Conservation (phyloP, 129 eudicot genomes). For the Artemisia tridentata region DNA sequence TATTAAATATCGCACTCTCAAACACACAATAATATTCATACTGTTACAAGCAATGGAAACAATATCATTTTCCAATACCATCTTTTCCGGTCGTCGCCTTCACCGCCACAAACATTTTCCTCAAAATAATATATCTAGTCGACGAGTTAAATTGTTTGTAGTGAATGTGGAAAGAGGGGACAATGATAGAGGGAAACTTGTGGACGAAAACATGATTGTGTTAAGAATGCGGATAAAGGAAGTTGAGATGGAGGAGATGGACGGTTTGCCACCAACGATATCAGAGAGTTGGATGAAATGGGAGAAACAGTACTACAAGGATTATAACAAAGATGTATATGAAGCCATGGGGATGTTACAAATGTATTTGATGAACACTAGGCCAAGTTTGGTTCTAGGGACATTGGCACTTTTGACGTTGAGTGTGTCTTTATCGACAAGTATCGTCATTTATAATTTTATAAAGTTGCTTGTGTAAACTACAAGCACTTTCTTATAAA, state of each 20-base stretch:
- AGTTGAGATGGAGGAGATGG: slow-evolving; percentile 33
- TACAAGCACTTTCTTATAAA: neutral
- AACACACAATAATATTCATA: no score
- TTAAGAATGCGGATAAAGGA: slow-evolving; percentile 51
- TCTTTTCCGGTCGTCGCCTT: neutral
- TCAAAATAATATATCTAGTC: neutral
- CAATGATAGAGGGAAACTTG: slow-evolving; percentile 31
- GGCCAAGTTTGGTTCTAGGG: slow-evolving; percentile 64
- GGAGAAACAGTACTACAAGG: slow-evolving; percentile 48
- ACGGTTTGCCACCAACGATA: slow-evolving; percentile 6
- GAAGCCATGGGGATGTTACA: slow-evolving; percentile 44
- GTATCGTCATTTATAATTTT: slow-evolving; percentile 27
- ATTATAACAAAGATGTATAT: slow-evolving; percentile 49
- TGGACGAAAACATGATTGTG: slow-evolving; percentile 61
- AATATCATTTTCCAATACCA: slow-evolving; percentile 17
- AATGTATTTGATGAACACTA: slow-evolving; percentile 52
- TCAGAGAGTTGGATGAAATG: slow-evolving; percentile 57
- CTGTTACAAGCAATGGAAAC: slow-evolving; percentile 18
- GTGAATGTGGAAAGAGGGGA: slow-evolving; percentile 28
- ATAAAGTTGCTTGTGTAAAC: slow-evolving; percentile 25
- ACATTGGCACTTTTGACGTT: slow-evolving; percentile 32
- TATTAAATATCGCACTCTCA: no score
- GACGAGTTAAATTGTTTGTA: neutral
- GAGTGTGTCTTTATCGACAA: slow-evolving; percentile 36
- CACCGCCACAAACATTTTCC: neutral